phyloP scores from a whole-genome alignment of 1,139 yeast species.

The Wickerhamomyces sp. region DNA sequence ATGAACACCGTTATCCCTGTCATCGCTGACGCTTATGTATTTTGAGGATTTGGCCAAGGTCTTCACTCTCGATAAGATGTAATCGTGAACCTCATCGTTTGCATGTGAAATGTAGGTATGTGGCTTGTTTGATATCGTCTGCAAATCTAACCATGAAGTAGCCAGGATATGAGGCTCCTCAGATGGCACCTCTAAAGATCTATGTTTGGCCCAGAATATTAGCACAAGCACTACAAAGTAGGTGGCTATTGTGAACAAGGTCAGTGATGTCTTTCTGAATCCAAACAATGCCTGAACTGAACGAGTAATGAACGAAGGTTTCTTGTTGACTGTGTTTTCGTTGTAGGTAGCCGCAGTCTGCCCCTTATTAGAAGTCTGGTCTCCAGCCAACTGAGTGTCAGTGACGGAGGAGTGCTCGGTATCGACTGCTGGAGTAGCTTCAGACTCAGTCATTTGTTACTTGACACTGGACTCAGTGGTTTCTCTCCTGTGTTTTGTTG shows the following conservation, averaged over 20 bases:
- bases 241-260: constrained; percentile 43
- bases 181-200: constrained; percentile 39
- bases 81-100: constrained; percentile 73
- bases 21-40: constrained; percentile 37
- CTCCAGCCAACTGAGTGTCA: background rate
- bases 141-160: constrained; percentile 65
- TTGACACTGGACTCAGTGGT: too few relatives aligned
- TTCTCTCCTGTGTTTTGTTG: too few relatives aligned
- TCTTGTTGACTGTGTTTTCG: background rate
- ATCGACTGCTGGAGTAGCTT: background rate
- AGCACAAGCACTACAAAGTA: constrained; percentile 32
- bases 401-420: background rate
- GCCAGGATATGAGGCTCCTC: constrained; percentile 37
- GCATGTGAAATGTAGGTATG: constrained; percentile 80
- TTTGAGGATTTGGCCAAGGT: constrained; percentile 25
- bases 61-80: constrained; percentile 43
- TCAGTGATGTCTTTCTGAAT: constrained; percentile 55
- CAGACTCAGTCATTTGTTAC: background rate
- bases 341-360: background rate
- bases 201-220: constrained; percentile 28
- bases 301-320: constrained; percentile 10
- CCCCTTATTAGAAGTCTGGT: background rate
- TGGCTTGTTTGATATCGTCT: constrained; percentile 53
- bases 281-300: constrained; percentile 35
- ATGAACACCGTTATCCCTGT: constrained; percentile 43